phyloP scores from a whole-genome alignment of 768 basidiomycete species.

The Inosperma sp. region DNA sequence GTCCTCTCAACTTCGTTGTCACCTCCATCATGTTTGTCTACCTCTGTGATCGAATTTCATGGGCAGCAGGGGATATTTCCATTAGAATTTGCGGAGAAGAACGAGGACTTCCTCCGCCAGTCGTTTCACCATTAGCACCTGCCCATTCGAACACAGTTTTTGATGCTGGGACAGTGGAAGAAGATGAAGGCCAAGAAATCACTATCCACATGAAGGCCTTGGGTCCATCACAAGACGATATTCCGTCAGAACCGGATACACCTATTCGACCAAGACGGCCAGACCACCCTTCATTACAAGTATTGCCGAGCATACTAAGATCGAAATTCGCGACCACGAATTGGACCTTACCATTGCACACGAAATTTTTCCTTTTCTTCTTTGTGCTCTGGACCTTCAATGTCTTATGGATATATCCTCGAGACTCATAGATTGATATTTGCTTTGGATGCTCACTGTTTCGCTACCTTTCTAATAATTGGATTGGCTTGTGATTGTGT shows the following conservation, averaged over 20 bases:
- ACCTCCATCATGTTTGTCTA: constrained; percentile 78
- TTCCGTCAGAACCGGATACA: constrained; percentile 36
- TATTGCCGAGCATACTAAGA: too few relatives aligned
- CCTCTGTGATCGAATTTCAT: constrained; percentile 69
- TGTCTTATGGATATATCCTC: constrained; percentile 43
- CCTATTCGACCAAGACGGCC: constrained; percentile 39
- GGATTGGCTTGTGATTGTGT: background rate
- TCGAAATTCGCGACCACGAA: too few relatives aligned
- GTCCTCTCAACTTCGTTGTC: constrained; percentile 73
- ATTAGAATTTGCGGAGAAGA: constrained; percentile 44
- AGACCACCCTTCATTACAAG: too few relatives aligned
- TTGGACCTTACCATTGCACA: constrained; percentile 4
- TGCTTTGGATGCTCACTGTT: background rate
- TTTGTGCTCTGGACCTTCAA: constrained; percentile 62
- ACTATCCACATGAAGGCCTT: constrained; percentile 21
- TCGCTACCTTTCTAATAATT: too few relatives aligned
- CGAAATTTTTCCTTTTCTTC: constrained; percentile 13
- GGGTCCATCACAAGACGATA: constrained; percentile 20
- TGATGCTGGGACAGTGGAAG: constrained; percentile 3
- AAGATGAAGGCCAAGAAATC: constrained; percentile 10
- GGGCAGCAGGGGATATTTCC: constrained; percentile 72
- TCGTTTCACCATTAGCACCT: constrained; percentile 20
- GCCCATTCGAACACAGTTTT: constrained; percentile 8
- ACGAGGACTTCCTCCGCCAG: constrained; percentile 23
- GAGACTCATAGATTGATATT: background rate